Base-by-base conservation (phyloP, 345 rosid species). In the Mallotus nudiflorus region DNA sequence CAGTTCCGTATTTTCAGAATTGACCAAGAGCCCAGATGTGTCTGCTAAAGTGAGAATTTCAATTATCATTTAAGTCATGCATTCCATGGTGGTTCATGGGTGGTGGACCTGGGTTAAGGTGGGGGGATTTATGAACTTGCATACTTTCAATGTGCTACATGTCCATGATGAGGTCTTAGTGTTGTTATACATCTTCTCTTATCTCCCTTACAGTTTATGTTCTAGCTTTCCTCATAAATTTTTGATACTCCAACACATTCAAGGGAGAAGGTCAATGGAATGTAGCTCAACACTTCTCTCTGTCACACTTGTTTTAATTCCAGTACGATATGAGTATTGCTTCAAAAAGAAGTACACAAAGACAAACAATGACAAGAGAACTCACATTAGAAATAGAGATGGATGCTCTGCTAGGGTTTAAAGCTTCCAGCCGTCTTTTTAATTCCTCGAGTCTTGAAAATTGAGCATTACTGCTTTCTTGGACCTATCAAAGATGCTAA, bases 381-480 rank as follows among this genome's bases (percentile, higher is more conserved):
- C 76, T 89, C 79, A 89, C 94, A 71, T 75, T 75, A 65, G 67
- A 72, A 59, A 75, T 33, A 62, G 83, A 74, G 56, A 66, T 28
- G 20, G 93, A 82, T 66, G 82, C 76, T 77, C 89, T 82, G 69
- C 80, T 77, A 19, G 88, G 92, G 81, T 93, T 88, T 46, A 89
- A 75, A n/a, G 94, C 90, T 78, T 88, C 95, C 70, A 91, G 62
- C 33, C 91, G 81, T 79, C 91, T 85, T 84, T 91, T 89, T 68
- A 89, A 76, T 76, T 85, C 89, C 87, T 88, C 93, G 51, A 93
- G 91, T 77, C 92, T 80, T 67, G 97, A 77, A 73, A 82, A 85
- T 81, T 93, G 93, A 9, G 78, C 57, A 64, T 48, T 85, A 80
- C 91, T 89, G 80, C 97, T 86, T 84, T 93, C 89, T 85, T 84